Conservation (phyloP, 2,329 filamentous ascomycete genomes). For the Fusarium pininemorale region DNA sequence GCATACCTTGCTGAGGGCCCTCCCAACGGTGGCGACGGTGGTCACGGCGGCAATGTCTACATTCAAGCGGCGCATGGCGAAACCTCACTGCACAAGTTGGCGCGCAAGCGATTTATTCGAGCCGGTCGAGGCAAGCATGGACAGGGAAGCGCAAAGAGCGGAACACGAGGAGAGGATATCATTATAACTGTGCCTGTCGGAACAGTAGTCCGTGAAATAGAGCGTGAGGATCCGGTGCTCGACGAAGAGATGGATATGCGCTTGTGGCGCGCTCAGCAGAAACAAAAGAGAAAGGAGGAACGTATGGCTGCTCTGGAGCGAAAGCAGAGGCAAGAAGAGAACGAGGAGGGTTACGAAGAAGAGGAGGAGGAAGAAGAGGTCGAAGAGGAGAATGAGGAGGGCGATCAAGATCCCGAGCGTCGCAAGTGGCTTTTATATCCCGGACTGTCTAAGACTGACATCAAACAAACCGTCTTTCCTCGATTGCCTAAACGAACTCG, state of each 20-base stretch:
- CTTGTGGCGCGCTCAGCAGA: slow-evolving; percentile 46
- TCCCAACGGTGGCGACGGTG: slow-evolving; percentile 93
- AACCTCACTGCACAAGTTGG: slow-evolving; percentile 92
- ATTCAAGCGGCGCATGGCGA: slow-evolving; percentile 93
- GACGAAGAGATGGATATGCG: slow-evolving; percentile 63
- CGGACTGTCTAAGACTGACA: slow-evolving; percentile 75
- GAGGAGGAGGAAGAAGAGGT: slow-evolving; percentile 26
- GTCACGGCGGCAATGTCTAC: slow-evolving; percentile 89
- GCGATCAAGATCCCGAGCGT: slow-evolving; percentile 58
- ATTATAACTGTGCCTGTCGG: slow-evolving; percentile 92
- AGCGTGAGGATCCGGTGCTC: slow-evolving; percentile 77
- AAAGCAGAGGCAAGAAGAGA: slow-evolving; percentile 31
- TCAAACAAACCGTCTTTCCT: slow-evolving; percentile 62
- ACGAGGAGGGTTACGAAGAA: slow-evolving; percentile 24
- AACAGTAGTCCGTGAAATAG: slow-evolving; percentile 86
- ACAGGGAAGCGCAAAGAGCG: slow-evolving; percentile 76
- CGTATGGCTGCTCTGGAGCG: slow-evolving; percentile 49
- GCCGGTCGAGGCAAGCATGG: slow-evolving; percentile 82
- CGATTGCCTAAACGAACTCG: slow-evolving; percentile 62
- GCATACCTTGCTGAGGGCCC: slow-evolving; percentile 90
- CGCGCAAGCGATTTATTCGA: slow-evolving; percentile 77
- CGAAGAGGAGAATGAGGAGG: slow-evolving; percentile 51
- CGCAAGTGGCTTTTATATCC: slow-evolving; percentile 91
- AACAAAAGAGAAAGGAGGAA: slow-evolving; percentile 46
- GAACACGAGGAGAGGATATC: slow-evolving; percentile 85